Evolutionary conservation across 1,284 basidiomycete genomes (phyloP).

Genomic region (Cutaneotrichosporon sp.): DNA sequence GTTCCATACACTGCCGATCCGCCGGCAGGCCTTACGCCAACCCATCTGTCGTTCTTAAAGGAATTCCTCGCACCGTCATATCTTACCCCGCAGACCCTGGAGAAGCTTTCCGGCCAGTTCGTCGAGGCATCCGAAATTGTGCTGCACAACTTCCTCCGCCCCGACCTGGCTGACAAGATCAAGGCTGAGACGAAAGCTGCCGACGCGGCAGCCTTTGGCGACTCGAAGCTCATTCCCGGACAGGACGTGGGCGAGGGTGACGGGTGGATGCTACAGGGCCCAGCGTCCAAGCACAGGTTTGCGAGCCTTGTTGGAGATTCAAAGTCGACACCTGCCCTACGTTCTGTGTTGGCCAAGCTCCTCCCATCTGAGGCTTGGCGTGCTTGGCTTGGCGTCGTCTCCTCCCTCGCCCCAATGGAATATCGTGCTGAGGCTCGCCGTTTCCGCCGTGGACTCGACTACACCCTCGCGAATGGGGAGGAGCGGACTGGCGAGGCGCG

Average conservation of each 20-base stretch:
- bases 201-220: constrained; percentile 63
- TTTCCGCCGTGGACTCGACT: constrained; percentile 90
- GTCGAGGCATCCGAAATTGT: constrained; percentile 84
- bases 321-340: constrained; percentile 56
- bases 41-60: constrained; percentile 68
- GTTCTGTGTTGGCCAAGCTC: constrained; percentile 63
- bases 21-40: constrained; percentile 60
- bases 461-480: constrained; percentile 89
- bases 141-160: constrained; percentile 78
- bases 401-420: constrained; percentile 70
- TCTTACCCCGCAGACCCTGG: constrained; percentile 76
- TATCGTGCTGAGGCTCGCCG: constrained; percentile 75
- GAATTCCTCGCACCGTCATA: constrained; percentile 89
- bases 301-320: constrained; percentile 59
- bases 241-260: constrained; percentile 59
- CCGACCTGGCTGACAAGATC: constrained; percentile 66
- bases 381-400: constrained; percentile 80
- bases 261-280: constrained; percentile 75
- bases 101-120: constrained; percentile 77
- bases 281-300: constrained; percentile 93
- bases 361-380: constrained; percentile 84
- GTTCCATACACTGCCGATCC: constrained; percentile 44
- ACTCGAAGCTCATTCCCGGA: constrained; percentile 58
- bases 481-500: constrained; percentile 67
- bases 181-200: constrained; percentile 64